Base-by-base conservation (phyloP, 257 asterid genomes). In the Ajuga chamaepitys region DNA sequence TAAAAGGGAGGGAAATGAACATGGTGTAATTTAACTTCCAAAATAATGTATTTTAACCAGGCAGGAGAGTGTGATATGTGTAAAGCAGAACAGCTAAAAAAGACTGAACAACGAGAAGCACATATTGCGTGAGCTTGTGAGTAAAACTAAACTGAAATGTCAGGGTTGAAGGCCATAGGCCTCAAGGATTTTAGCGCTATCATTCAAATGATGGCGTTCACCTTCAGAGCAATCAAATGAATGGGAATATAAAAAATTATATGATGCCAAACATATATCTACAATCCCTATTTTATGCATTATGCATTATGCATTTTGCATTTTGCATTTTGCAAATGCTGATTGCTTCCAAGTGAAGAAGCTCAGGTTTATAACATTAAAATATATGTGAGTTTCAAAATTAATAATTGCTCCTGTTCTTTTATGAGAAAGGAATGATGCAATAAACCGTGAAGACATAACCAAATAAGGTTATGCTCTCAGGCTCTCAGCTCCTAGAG, bases 1-100 rank as follows among this genome's bases (percentile, higher is more conserved):
- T 4, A 24, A 45, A 42, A 30, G 7, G 41, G 26, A 40, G 34
- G 6, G 5, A 7, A 1, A 37, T 26, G 13, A 28, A 26, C 1
- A 25, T 22, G 35, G 37, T 12, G 37, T 5, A 52, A 52, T 4
- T 22, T 16, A 34, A 21, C 9, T 12, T 42, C 30, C 45, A 45
- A 34, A 37, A 68, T 62, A 17, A 28, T 28, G 34, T 28, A 28
- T 28, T 42, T 46, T 34, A 55, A 62, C 62, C 37, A 38, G 63
- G 62, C 58, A 62, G 20, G n/a, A 45, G 20, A 64, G 26, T 64
- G 72, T 34, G 76, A 24, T 55, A 58, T 28, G 37, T 16, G 55
- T 54, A 45, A 60, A 54, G 70, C 54, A 2, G 40, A 62, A 30
- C 40, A 25, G 42, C 14, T 26, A 41, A 38, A 30, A 56, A 28